Conservation (phyloP, 441 rosid species). For the Jatropha multifida region DNA sequence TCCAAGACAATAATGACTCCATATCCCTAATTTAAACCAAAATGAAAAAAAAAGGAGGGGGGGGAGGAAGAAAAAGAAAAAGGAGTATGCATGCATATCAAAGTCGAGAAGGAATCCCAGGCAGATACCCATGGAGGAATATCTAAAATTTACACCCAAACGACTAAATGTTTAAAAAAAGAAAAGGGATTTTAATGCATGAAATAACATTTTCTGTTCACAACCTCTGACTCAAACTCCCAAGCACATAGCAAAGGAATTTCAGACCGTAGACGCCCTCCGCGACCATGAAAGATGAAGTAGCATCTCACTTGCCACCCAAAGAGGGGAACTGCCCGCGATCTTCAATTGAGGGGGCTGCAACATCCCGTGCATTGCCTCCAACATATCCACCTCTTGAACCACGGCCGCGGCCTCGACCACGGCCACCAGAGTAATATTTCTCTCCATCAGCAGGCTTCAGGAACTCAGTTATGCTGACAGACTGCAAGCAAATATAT, state of each 20-base stretch:
- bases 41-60: neutral
- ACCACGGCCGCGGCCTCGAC: slow-evolving; percentile 60
- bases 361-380: slow-evolving; percentile 35
- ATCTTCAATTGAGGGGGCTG: slow-evolving; percentile 75
- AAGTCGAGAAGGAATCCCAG: slow-evolving; percentile 28
- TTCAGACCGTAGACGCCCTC: slow-evolving; percentile 20
- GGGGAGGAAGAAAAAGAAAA: neutral
- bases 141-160: slow-evolving; percentile 55
- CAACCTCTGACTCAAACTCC: slow-evolving; percentile 18
- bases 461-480: slow-evolving; percentile 85
- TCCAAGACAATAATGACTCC: slow-evolving; percentile 29
- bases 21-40: slow-evolving; percentile 17
- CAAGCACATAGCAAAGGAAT: slow-evolving; percentile 23
- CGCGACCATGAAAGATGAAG: neutral
- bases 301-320: slow-evolving; percentile 66
- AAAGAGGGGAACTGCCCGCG: slow-evolving; percentile 84
- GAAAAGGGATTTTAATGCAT: slow-evolving; percentile 24
- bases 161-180: slow-evolving; percentile 25
- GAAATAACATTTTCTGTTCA: slow-evolving; percentile 25
- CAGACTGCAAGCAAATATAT: slow-evolving; percentile 46
- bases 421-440: slow-evolving; percentile 55
- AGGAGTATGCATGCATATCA: slow-evolving; percentile 30
- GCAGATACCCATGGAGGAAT: slow-evolving; percentile 32
- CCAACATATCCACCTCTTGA: slow-evolving; percentile 58
- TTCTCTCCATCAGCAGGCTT: slow-evolving; percentile 87